Base-by-base conservation (phyloP, 495 filamentous ascomycete genomes). In the Lophiostoma macrostomum region DNA sequence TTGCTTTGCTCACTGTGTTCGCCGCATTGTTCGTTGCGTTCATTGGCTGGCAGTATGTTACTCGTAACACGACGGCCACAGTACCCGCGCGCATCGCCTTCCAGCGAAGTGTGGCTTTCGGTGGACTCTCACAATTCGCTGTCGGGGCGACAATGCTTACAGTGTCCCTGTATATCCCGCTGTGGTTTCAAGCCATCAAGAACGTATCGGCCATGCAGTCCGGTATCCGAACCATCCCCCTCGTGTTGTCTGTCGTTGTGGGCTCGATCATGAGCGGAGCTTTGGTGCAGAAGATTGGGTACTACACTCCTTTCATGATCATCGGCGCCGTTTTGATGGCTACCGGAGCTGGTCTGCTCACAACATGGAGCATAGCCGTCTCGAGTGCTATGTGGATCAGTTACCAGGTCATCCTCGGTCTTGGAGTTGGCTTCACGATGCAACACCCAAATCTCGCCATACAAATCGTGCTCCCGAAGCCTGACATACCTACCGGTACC, bases 251-350 rank as follows among this genome's bases (percentile, higher is more conserved):
- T 18, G 44, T 59, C 1, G 49, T 59, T n/a, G 45, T 91, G 13
- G 61, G 77, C 32, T 81, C 82, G 2, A 73, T 94, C 12, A 19
- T 80, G 1, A 68, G 76, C 0, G 88, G 90, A n/a, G 71, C 66
- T 1, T 54, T 76, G 6, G 78, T 88, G 43, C 82, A 82, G 0
- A 60, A 71, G 0, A 67, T 82, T 30, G 90, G 90, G 3, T 90
- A 93, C 69, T 94, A 93, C 72, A 80, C 81, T 0, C 87, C 87
- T 0, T 87, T 84, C 64, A 56, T 63, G 54, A 55, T 58, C 23
- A 1, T 56, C 10, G 63, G 53, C 5, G 24, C 59, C 10, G 14
- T 49, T 23, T 20, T 58, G 18, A 44, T 52, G 31, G 28, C 58
- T 11, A 30, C 63, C 28, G 63, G 58, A n/a, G 23, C 49, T 12